A percentile compares a stretch with the other conserved stretches of the same genome.
phyloP scores from a whole-genome alignment of 805 yeast species.

The Pichia cephalocereana region DNA sequence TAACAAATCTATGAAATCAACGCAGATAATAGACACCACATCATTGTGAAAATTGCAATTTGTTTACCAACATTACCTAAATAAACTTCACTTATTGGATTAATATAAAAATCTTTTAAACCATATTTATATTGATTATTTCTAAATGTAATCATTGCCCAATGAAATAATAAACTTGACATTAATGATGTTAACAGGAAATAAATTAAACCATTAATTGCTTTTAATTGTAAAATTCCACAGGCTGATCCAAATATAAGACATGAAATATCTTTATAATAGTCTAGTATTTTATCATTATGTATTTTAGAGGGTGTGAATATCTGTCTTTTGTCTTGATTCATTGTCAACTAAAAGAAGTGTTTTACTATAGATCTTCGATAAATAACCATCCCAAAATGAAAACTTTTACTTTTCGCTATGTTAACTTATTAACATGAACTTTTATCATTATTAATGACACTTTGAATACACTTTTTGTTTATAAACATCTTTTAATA shows the following conservation, averaged over 20 bases:
- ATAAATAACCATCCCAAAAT: too few species aligned
- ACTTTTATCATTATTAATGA: too few species aligned
- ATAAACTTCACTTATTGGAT: slow-evolving; percentile 33
- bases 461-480: too few species aligned
- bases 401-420: too few species aligned
- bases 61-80: slow-evolving; percentile 38
- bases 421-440: too few species aligned
- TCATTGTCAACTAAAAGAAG: background rate
- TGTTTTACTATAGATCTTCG: too few species aligned
- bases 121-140: slow-evolving; percentile 4
- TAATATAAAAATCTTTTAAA: slow-evolving; percentile 26
- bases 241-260: slow-evolving; percentile 44
- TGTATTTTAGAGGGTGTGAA: slow-evolving; percentile 10
- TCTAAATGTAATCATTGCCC: slow-evolving; percentile 18
- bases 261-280: slow-evolving; percentile 34
- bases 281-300: slow-evolving; percentile 14
- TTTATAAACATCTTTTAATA: too few species aligned
- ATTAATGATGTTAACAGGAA: slow-evolving; percentile 30
- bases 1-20: slow-evolving; percentile 21
- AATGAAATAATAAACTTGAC: slow-evolving; percentile 21
- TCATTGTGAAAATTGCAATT: slow-evolving; percentile 43
- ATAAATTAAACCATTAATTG: slow-evolving; percentile 38
- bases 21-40: slow-evolving; percentile 50
- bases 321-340: background rate
- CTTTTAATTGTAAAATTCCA: slow-evolving; percentile 45